Evolutionary conservation across 2,329 filamentous ascomycete genomes (phyloP).

Genomic region (Aspergillus neotritici): DNA sequence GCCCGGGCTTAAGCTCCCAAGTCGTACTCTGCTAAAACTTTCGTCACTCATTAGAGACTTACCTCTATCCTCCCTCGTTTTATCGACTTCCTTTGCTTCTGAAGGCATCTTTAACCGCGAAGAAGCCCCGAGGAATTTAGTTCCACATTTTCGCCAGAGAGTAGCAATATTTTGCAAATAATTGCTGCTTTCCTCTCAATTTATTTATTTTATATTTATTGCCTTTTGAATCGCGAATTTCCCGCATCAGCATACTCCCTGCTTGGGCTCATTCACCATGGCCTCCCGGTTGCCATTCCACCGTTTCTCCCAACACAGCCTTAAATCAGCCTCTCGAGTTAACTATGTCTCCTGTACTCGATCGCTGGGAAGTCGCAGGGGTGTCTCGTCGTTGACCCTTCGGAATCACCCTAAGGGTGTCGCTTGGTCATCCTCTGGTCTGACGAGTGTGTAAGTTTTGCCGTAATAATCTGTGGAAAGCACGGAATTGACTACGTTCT

Average conservation of each 20-base stretch:
- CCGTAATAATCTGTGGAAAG: slow-evolving; percentile 17
- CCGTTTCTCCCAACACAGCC: slow-evolving; percentile 29
- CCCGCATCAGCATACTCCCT: neutral
- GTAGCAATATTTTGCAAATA: no score
- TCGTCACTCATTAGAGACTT: slow-evolving; percentile 12
- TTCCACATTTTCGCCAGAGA: neutral
- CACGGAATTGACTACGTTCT: no score
- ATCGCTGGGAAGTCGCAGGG: slow-evolving; percentile 17
- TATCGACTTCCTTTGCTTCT: no score
- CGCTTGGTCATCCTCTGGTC: slow-evolving; percentile 16
- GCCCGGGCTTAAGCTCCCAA: slow-evolving; percentile 19
- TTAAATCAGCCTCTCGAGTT: slow-evolving; percentile 26
- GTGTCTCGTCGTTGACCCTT: slow-evolving; percentile 22
- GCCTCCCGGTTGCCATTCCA: slow-evolving; percentile 36
- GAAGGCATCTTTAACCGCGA: neutral
- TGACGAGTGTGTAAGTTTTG: slow-evolving; percentile 19
- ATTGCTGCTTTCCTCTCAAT: neutral
- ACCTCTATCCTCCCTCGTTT: no score
- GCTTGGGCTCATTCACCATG: slow-evolving; percentile 22
- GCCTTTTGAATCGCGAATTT: neutral
- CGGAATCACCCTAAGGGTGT: slow-evolving; percentile 10
- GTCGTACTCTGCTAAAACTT: slow-evolving; percentile 11
- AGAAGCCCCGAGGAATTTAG: neutral
- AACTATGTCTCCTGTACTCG: slow-evolving; percentile 22
- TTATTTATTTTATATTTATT: no score